A percentile compares a stretch with the other conserved stretches of the same genome.
Conservation (phyloP, 306 rosid genomes). For the Carpinus viminea region DNA sequence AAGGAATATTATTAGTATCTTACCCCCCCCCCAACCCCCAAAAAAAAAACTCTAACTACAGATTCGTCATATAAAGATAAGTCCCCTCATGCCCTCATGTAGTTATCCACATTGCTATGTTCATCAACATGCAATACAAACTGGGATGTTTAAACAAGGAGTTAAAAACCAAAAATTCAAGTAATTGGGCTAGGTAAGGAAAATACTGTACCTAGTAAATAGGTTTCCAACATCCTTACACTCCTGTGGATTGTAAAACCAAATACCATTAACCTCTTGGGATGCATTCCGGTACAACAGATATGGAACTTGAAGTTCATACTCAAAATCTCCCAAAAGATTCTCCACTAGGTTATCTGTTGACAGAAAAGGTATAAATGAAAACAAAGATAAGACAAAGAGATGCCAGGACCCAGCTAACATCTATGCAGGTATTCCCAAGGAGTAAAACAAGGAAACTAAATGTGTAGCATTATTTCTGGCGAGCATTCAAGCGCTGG, state of each 20-base stretch:
- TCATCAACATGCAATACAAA: neutral
- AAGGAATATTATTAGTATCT: neutral
- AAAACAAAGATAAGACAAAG: neutral
- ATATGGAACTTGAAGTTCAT: constrained; percentile 88
- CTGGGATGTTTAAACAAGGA: neutral
- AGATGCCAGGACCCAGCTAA: neutral
- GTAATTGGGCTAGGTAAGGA: neutral
- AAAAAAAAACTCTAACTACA: neutral
- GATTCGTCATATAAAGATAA: neutral
- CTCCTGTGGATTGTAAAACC: constrained; percentile 94
- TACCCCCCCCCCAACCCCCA: no score
- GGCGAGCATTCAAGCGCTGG: neutral
- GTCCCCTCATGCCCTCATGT: neutral
- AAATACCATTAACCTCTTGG: constrained; percentile 96
- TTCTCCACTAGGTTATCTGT: constrained; percentile 95
- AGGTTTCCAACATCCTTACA: constrained; percentile 95
- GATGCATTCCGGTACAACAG: constrained; percentile 83
- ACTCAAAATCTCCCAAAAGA: constrained; percentile 90
- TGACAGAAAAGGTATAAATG: neutral
- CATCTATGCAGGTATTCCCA: neutral
- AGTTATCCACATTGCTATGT: neutral
- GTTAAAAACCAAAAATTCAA: neutral
- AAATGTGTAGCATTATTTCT: neutral
- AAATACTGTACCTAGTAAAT: constrained; percentile 59
- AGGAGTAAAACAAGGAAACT: neutral